Evolutionary conservation across 1,139 yeast species (phyloP), one percentile per base, ranked within the genome.

Genomic region (Suhomyces bolitotheri): DNA sequence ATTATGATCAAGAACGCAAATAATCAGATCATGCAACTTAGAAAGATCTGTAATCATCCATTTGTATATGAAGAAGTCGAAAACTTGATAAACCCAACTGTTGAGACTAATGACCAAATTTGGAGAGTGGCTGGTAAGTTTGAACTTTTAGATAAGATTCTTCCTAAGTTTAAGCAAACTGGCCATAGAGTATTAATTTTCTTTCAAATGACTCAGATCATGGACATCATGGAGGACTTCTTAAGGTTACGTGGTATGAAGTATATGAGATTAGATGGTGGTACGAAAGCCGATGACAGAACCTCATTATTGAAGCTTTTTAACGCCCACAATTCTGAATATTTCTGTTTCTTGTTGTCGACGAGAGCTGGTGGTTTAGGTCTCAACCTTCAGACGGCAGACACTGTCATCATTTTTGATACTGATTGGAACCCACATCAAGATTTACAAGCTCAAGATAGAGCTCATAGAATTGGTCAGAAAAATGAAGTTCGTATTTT

Each of bases 31-130:
- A 92, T 92, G 98, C 98, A 92, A 63, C 72, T 92, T 62, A 78
- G 96, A 53, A 92, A 92, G 61, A 89, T 92, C 49, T 92, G 97
- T 68, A 92, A 92, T 58, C 98, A 92, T 68, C 98, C 98, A 1
- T 92, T 84, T 66, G 97, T 92, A 11, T 92, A 88, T 61, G 96
- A 87, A 56, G 97, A 89, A 49, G 95, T 92, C 30, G 98, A 92
- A 63, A 78, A 81, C 43, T 71, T 87, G 45, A 78, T 92, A 34
- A 88, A 90, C 55, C 96, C 97, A 13, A 63, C 75, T 0, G 71
- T 71, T 38, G 78, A 75, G 47, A 82, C 88, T 1, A 82, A 82
- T 51, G 84, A 81, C 47, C 65, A 73, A 41, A 82, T 84, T 41
- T 84, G 92, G 92, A 73, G 88, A 62, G 76, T 71, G 29, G 76